phyloP scores from a whole-genome alignment of 805 yeast species.

The Yarrowia sp. region DNA sequence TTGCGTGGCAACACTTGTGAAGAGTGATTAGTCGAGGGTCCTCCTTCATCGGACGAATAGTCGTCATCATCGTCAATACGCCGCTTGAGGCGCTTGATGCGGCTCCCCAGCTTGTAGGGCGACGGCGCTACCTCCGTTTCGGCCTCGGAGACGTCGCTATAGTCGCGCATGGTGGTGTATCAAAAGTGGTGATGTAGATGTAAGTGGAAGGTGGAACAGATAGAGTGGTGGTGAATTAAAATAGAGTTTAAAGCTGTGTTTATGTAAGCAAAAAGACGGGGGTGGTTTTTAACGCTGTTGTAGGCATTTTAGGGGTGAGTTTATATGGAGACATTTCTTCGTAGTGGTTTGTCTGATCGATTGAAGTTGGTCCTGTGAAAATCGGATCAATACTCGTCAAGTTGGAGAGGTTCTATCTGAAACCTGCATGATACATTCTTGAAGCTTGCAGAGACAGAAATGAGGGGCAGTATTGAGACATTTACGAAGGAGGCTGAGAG shows the following conservation, averaged over 20 bases:
- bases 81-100: conserved; percentile 36
- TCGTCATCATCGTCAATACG: conserved; percentile 37
- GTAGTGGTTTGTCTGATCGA: too few species aligned
- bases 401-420: too few species aligned
- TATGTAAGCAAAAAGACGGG: background rate
- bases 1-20: conserved; percentile 42
- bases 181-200: conserved; percentile 19
- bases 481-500: too few species aligned
- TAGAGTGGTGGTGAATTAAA: conserved; percentile 18
- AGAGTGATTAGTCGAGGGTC: conserved; percentile 3
- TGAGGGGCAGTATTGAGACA: too few species aligned
- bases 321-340: too few species aligned
- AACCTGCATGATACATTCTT: too few species aligned
- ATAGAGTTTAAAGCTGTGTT: background rate
- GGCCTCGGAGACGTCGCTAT: conserved; percentile 39
- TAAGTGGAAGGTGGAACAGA: background rate
- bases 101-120: conserved; percentile 35
- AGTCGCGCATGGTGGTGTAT: conserved; percentile 27
- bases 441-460: too few species aligned
- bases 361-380: too few species aligned
- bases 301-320: too few species aligned
- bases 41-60: conserved; percentile 34
- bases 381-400: too few species aligned
- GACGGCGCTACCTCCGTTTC: conserved; percentile 38
- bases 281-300: background rate